Percentiles rank a stretch among this genome's conserved stretches.
Evolutionary conservation across 140 eudicot species (phyloP).

Genomic region (Bidens hawaiensis): DNA sequence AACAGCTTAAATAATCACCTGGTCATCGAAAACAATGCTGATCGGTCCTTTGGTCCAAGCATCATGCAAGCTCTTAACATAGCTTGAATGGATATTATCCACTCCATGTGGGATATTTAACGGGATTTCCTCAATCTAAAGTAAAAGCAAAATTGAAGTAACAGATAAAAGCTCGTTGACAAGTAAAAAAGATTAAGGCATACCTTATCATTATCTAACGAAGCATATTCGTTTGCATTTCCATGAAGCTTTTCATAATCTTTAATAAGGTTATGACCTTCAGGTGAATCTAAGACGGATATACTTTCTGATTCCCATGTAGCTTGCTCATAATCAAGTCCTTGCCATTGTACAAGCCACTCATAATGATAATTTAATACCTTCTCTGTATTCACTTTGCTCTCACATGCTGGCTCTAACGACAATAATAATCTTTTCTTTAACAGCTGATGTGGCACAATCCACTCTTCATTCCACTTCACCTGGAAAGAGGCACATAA

Average conservation of each 20-base stretch:
- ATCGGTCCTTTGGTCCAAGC: constrained; percentile 43
- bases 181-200: constrained; percentile 12
- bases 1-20: constrained; percentile 38
- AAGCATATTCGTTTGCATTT: constrained; percentile 21
- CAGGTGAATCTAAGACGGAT: constrained; percentile 36
- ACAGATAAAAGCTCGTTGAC: not conserved
- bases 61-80: constrained; percentile 63
- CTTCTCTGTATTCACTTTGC: constrained; percentile 15
- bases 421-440: constrained; percentile 36
- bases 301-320: constrained; percentile 65
- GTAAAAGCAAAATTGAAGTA: constrained; percentile 5
- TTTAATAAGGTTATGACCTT: constrained; percentile 39
- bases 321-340: constrained; percentile 58
- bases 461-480: constrained; percentile 62
- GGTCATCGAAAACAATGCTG: constrained; percentile 60
- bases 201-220: constrained; percentile 40
- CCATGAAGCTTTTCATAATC: constrained; percentile 47
- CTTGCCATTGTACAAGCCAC: constrained; percentile 86
- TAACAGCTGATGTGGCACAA: constrained; percentile 53
- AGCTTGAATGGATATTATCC: constrained; percentile 33
- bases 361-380: constrained; percentile 34
- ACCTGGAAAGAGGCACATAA: constrained; percentile 27
- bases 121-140: constrained; percentile 33
- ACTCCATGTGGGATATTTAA: constrained; percentile 37
- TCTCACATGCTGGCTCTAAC: constrained; percentile 19